These are phyloP conservation scores for Trichoderma asperellum DNA, from an alignment of 2,329 filamentous ascomycete genomes.

Conservation along the genomic window DNA sequence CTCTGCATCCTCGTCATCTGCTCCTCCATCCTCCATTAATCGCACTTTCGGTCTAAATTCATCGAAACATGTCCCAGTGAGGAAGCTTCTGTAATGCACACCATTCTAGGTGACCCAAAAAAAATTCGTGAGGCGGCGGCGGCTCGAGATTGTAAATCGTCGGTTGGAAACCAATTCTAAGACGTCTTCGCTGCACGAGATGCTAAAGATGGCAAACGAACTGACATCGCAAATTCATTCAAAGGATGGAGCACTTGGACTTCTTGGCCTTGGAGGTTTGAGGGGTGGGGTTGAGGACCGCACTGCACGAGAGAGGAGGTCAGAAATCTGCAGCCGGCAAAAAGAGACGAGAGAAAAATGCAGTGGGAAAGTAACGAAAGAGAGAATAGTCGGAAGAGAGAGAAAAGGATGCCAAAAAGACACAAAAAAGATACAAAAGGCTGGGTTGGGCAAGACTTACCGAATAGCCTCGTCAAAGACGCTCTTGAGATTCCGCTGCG, in stretches of 20 bases:
- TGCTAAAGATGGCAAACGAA: conserved; percentile 21
- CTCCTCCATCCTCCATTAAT: conserved; percentile 27
- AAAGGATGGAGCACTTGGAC: conserved; percentile 72
- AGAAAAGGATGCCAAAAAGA: neutral
- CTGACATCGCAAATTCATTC: conserved; percentile 37
- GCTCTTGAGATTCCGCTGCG: conserved; percentile 95
- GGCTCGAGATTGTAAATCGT: conserved; percentile 21
- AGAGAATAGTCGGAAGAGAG: neutral
- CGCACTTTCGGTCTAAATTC: conserved; percentile 23
- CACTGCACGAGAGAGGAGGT: conserved; percentile 49
- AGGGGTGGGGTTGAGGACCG: conserved; percentile 71
- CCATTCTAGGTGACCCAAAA: conserved; percentile 26
- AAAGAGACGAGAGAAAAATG: neutral
- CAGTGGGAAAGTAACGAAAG: neutral
- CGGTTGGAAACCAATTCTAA: conserved; percentile 17
- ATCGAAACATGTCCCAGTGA: conserved; percentile 27
- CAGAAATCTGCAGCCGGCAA: conserved; percentile 31
- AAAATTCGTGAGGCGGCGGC: conserved; percentile 25
- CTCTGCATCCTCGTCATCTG: conserved; percentile 10
- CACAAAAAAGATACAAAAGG: neutral
- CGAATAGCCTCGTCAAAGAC: conserved; percentile 98
- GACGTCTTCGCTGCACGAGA: conserved; percentile 19
- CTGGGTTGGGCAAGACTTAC: conserved; percentile 56
- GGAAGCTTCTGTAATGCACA: conserved; percentile 22
- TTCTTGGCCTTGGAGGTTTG: conserved; percentile 62